Percentiles rank a stretch among this genome's conserved stretches.
These are phyloP conservation scores for Sporothrix euskadiensis DNA, from an alignment of 2,329 filamentous ascomycete genomes.

Conservation along the genomic window DNA sequence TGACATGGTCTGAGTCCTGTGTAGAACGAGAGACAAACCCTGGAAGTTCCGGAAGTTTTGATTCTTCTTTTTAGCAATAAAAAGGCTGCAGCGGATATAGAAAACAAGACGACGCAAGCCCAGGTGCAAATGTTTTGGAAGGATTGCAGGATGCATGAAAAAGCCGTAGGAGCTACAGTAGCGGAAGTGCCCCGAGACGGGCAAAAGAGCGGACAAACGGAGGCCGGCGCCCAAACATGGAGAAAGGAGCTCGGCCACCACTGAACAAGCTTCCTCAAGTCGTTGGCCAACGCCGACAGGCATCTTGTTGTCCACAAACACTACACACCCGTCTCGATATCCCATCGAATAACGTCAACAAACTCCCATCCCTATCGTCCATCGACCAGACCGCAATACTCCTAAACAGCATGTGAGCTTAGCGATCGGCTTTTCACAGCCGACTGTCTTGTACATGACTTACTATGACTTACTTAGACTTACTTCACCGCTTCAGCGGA, in stretches of 20 bases:
- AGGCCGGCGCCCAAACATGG: not conserved
- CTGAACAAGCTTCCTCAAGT: not conserved
- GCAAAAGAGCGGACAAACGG: not conserved
- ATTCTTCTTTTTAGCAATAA: not conserved
- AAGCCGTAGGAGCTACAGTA: slow-evolving; percentile 6
- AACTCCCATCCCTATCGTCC: no score
- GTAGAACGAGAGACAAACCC: not conserved
- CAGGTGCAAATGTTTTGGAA: not conserved
- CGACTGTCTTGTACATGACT: no score
- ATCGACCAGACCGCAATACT: no score
- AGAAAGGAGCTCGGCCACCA: not conserved
- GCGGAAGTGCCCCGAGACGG: not conserved
- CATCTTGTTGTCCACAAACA: no score
- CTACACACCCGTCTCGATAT: no score
- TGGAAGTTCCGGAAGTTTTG: not conserved
- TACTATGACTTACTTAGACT: no score
- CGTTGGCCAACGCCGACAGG: no score
- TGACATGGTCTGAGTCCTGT: not conserved
- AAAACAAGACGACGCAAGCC: not conserved
- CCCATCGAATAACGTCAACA: no score
- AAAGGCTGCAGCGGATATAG: not conserved
- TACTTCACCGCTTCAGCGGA: not conserved
- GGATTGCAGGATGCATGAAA: slow-evolving; percentile 5
- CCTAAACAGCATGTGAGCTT: no score
- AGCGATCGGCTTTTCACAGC: no score